Percentiles rank a stretch among this genome's conserved stretches.
Evolutionary conservation across 1,284 basidiomycete genomes (phyloP).

Genomic region (Meira miltonrushii): DNA sequence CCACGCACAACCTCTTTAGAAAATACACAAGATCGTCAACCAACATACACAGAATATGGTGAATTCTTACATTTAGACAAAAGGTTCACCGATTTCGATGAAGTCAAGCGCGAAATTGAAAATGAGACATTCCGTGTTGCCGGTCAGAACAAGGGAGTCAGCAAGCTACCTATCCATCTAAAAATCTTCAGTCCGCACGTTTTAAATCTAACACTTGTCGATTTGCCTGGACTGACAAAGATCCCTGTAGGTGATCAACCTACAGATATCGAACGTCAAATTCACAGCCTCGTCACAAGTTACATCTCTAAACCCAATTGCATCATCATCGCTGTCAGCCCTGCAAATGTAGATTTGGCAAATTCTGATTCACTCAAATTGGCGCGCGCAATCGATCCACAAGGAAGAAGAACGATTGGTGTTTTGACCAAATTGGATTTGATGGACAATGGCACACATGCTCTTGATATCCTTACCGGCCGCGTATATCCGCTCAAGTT

Average conservation of each 20-base stretch:
- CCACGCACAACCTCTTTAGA: not conserved
- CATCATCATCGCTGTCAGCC: constrained; percentile 91
- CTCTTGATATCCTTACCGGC: constrained; percentile 89
- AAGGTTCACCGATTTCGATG: constrained; percentile 85
- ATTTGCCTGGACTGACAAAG: constrained; percentile 93
- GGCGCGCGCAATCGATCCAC: constrained; percentile 87
- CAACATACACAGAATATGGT: constrained; percentile 68
- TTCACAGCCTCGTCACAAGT: constrained; percentile 84
- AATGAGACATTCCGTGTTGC: constrained; percentile 96
- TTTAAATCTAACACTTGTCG: constrained; percentile 88
- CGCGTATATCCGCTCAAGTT: constrained; percentile 95
- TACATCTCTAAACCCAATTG: constrained; percentile 97
- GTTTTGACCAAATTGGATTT: constrained; percentile 95
- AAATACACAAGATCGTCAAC: constrained; percentile 51
- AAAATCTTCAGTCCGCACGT: constrained; percentile 94
- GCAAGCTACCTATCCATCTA: constrained; percentile 87
- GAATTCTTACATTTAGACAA: constrained; percentile 96
- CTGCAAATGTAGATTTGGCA: constrained; percentile 95
- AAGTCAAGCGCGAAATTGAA: constrained; percentile 93
- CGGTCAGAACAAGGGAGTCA: constrained; percentile 97
- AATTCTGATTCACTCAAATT: constrained; percentile 97
- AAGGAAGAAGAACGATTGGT: constrained; percentile 90
- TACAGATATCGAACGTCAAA: constrained; percentile 92
- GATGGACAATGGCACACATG: constrained; percentile 98
- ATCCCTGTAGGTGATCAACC: constrained; percentile 60